These are phyloP conservation scores for Mantamonas sphyraenae DNA, from an alignment of 78 protist genomes.

Conservation along the genomic window DNA sequence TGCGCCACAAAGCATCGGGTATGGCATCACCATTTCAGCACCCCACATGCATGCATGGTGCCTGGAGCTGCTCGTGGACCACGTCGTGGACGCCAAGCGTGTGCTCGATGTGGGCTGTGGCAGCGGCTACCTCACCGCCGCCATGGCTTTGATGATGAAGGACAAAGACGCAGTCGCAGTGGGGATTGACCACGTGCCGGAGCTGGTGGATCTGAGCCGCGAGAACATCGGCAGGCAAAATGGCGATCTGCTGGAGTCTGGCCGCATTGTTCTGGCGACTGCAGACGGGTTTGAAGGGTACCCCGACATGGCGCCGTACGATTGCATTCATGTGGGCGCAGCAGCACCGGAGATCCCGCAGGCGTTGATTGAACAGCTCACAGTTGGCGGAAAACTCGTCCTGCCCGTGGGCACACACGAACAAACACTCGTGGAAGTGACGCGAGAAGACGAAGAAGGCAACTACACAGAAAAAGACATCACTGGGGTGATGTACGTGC, in stretches of 20 bases:
- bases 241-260: neutral
- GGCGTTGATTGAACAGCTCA: conserved; percentile 23
- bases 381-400: conserved; percentile 8
- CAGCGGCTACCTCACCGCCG: conserved; percentile 20
- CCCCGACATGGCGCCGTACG: conserved; percentile 1
- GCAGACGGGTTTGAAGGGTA: conserved; percentile 16
- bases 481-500: conserved; percentile 17
- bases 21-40: conserved; percentile 42
- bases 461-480: neutral
- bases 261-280: neutral
- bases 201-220: neutral
- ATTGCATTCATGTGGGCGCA: conserved; percentile 49
- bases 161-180: neutral
- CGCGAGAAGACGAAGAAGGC: neutral
- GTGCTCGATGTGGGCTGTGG: conserved; percentile 39
- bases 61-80: neutral
- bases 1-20: conserved; percentile 39
- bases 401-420: conserved; percentile 21
- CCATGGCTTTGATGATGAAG: conserved; percentile 7
- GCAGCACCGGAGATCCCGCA: conserved; percentile 26
- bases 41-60: conserved; percentile 54
- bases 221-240: neutral
- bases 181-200: conserved; percentile 24
- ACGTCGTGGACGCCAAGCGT: neutral
- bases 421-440: conserved; percentile 2